A percentile compares a stretch with the other conserved stretches of the same genome.
phyloP scores from a whole-genome alignment of 2,329 filamentous ascomycete species.

The Colletotrichum aenigma region DNA sequence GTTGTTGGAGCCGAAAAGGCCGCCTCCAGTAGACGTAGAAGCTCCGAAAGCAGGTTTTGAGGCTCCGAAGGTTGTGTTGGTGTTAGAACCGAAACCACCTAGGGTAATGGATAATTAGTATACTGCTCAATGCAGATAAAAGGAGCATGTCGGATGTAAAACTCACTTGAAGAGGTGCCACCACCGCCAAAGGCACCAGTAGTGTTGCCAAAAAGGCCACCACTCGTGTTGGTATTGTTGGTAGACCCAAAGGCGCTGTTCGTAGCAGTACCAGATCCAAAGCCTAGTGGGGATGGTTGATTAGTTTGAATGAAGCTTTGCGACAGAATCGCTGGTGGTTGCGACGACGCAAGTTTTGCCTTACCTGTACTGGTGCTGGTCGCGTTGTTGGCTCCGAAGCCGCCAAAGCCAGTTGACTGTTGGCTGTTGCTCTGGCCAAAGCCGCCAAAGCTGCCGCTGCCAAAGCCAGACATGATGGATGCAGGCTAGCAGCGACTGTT shows the following conservation, averaged over 20 bases:
- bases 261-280: conserved; percentile 38
- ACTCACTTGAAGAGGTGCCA: conserved; percentile 10
- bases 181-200: conserved; percentile 10
- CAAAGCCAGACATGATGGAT: conserved; percentile 56
- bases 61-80: conserved; percentile 38
- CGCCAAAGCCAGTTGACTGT: conserved; percentile 56
- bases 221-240: conserved; percentile 30
- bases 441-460: conserved; percentile 54
- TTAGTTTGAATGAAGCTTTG: conserved; percentile 13
- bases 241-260: conserved; percentile 50
- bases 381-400: conserved; percentile 52
- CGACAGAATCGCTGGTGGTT: not conserved
- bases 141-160: not conserved
- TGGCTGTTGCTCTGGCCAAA: conserved; percentile 64
- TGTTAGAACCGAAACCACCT: conserved; percentile 38
- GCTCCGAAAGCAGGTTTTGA: conserved; percentile 27
- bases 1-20: conserved; percentile 49
- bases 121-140: not conserved
- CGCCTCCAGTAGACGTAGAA: conserved; percentile 36
- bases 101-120: not conserved
- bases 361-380: conserved; percentile 52
- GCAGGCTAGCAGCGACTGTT: not conserved
- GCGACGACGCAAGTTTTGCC: conserved; percentile 29
- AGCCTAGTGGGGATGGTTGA: conserved; percentile 31
- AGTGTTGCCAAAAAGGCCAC: conserved; percentile 33